A percentile compares a stretch with the other conserved stretches of the same genome.
These are phyloP conservation scores for Zelopaecilomyces penicillatus DNA, from an alignment of 2,329 filamentous ascomycete genomes.

Conservation along the genomic window DNA sequence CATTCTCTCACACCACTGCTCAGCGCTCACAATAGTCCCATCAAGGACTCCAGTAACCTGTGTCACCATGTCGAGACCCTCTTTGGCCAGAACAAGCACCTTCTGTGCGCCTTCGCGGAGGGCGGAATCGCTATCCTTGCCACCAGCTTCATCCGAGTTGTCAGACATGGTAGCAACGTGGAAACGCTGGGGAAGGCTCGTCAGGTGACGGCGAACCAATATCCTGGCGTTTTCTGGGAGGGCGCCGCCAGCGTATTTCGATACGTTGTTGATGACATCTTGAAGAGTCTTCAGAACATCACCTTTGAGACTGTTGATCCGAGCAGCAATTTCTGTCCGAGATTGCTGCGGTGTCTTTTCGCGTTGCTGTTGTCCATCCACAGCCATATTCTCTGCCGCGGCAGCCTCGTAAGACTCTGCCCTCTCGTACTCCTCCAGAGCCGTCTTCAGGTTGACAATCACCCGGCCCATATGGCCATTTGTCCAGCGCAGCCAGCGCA, in stretches of 20 bases:
- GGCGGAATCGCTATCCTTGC: constrained; percentile 28
- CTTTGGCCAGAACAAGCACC: constrained; percentile 77
- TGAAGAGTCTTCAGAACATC: constrained; percentile 75
- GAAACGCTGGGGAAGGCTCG: constrained; percentile 77
- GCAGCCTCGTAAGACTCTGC: constrained; percentile 7
- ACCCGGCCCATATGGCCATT: constrained; percentile 73
- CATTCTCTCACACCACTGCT: constrained; percentile 80
- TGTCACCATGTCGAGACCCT: constrained; percentile 88
- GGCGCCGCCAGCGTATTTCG: constrained; percentile 82
- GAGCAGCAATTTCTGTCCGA: constrained; percentile 42
- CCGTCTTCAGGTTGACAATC: constrained; percentile 63
- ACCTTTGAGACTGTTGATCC: constrained; percentile 58
- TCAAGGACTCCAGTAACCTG: constrained; percentile 85
- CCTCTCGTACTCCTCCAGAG: constrained; percentile 73
- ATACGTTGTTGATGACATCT: constrained; percentile 74
- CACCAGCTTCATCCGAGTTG: constrained; percentile 17
- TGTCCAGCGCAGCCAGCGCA: constrained; percentile 71
- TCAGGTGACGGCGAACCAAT: constrained; percentile 75
- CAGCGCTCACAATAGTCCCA: constrained; percentile 81
- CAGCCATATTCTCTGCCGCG: constrained; percentile 2
- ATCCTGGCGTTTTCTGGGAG: constrained; percentile 80
- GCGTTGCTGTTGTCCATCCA: constrained; percentile 5
- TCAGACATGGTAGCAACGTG: constrained; percentile 54
- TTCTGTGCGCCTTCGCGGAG: constrained; percentile 56
- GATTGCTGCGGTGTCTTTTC: constrained; percentile 20